These are phyloP conservation scores for Tuber magnatum DNA, from an alignment of 495 filamentous ascomycete species.

Conservation along the genomic window DNA sequence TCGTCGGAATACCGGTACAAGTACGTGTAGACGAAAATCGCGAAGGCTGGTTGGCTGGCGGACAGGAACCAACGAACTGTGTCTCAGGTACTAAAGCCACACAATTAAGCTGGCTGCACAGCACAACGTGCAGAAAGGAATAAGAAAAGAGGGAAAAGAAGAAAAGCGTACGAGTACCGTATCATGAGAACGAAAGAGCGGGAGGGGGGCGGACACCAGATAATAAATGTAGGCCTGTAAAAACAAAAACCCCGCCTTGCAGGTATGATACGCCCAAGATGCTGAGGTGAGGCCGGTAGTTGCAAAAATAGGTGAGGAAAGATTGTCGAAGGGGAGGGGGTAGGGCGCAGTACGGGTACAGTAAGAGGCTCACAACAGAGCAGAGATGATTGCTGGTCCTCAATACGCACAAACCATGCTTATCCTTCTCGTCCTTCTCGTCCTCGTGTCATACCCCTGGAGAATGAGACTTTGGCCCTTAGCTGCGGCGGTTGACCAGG, in stretches of 20 bases:
- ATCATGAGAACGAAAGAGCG: constrained; percentile 9
- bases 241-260: background rate
- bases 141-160: constrained; percentile 6
- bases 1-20: background rate
- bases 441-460: background rate
- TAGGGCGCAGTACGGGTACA: background rate
- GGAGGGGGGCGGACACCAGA: constrained; percentile 17
- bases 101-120: constrained; percentile 25
- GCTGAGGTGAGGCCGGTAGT: background rate
- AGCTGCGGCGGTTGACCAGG: background rate
- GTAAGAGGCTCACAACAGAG: background rate
- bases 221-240: background rate
- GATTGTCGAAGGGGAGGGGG: background rate
- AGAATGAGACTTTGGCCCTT: background rate
- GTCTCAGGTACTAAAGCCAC: constrained; percentile 18
- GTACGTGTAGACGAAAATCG: background rate
- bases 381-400: background rate
- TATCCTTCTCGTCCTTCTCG: background rate
- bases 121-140: constrained; percentile 9
- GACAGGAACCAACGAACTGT: constrained; percentile 7
- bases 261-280: background rate
- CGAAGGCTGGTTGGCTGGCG: constrained; percentile 12
- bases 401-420: background rate
- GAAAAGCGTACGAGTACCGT: background rate
- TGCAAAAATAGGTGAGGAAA: background rate